Evolutionary conservation across 2,329 filamentous ascomycete species (phyloP), one percentile per base, ranked within the genome.

Genomic region (Rachicladosporium sp.): DNA sequence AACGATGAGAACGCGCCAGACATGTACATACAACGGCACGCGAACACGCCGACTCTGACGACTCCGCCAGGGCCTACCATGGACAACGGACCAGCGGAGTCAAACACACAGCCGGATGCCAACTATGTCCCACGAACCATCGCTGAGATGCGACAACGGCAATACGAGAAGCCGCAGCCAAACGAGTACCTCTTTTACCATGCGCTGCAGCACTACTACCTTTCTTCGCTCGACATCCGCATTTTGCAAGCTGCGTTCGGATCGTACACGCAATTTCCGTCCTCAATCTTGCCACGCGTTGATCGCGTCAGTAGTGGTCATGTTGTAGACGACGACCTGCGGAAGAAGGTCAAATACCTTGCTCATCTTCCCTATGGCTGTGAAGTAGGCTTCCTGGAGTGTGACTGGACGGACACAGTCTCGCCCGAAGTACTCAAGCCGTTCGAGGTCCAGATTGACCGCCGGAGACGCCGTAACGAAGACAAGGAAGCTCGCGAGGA

Each of bases 361-460:
- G 76, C 77, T 1, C 88, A 95, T 59, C 70, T 95, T 4, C 88
- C 88, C 0, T 78, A 82, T 36, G 88, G 88, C n/a, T 94, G 87
- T 57, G 81, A 93, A 48, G 83, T 95, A 32, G 86, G 73, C 48
- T 94, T 94, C 52, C 62, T 95, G 1, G 88, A 95, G 62, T 95
- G 88, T 55, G 87, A 95, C 58, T 95, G 88, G 88, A 87, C 84
- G 3, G 87, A 93, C 49, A 83, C 91, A 30, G 83, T 95, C 4
- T 72, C 78, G 3, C 70, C 78, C 1, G 80, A 84, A 37, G 73
- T 84, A 3, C 67, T 95, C n/a, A 76, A 77, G 30, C 71, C 72
- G 1, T 95, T 94, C 60, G 68, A 71, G n/a, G 63, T 69, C 0
- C 86, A 94, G 43, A 81, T 91, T 38, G 82, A 84, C 47, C 73